These are phyloP conservation scores for Solanum lycopersicoides DNA, from an alignment of 257 asterid genomes.

Conservation along the genomic window DNA sequence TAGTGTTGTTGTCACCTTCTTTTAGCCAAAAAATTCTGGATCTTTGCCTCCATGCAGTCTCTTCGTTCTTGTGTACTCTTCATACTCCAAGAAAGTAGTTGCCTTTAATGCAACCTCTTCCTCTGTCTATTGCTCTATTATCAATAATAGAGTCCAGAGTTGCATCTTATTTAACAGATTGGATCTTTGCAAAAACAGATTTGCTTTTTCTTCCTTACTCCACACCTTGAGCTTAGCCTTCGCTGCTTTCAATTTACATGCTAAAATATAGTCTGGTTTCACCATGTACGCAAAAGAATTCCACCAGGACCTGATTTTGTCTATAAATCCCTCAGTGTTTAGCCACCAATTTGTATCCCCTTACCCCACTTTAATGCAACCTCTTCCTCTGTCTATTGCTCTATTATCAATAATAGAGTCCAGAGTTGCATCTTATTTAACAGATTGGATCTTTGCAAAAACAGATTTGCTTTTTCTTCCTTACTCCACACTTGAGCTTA, in stretches of 20 bases:
- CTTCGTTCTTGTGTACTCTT: background rate
- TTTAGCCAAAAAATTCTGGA: background rate
- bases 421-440: background rate
- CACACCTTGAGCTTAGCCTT: background rate
- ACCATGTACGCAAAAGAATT: background rate
- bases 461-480: background rate
- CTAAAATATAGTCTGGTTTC: background rate
- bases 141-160: background rate
- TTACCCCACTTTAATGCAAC: background rate
- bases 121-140: background rate
- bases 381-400: background rate
- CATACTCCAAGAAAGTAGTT: background rate
- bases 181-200: background rate
- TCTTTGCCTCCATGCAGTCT: background rate
- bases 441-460: background rate
- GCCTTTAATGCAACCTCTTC: background rate
- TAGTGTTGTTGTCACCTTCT: background rate
- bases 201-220: background rate
- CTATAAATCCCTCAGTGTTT: background rate
- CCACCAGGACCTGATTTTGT: background rate
- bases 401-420: background rate
- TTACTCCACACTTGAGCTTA: background rate
- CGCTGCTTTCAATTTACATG: background rate
- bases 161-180: background rate
- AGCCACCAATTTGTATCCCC: background rate